These are phyloP conservation scores for Tuber melanosporum DNA, from an alignment of 495 filamentous ascomycete genomes.

Conservation along the genomic window DNA sequence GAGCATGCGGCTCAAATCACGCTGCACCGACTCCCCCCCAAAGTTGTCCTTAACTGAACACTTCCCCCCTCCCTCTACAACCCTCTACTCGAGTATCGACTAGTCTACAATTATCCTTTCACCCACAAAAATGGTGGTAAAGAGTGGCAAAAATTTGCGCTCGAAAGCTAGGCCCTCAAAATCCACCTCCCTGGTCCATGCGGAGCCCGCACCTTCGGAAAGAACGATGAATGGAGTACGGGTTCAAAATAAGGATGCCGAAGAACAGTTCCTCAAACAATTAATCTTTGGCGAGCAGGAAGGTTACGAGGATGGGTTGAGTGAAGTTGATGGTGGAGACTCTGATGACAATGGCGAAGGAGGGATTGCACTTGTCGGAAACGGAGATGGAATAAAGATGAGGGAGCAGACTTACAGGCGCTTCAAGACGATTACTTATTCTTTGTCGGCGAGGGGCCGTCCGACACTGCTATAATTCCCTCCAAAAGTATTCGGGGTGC, in stretches of 20 bases:
- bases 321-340: conserved; percentile 38
- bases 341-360: conserved; percentile 35
- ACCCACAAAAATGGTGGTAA: not conserved
- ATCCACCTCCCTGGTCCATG: not conserved
- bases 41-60: too few species aligned
- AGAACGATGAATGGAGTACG: not conserved
- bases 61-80: too few species aligned
- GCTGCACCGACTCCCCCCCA: too few species aligned
- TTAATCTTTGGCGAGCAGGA: conserved; percentile 76
- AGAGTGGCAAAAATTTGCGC: not conserved
- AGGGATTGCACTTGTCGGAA: conserved; percentile 36
- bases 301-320: conserved; percentile 67
- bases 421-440: conserved; percentile 35
- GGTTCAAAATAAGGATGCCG: conserved; percentile 57
- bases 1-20: too few species aligned
- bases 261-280: conserved; percentile 74
- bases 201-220: not conserved
- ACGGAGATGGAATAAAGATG: conserved; percentile 5
- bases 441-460: not conserved
- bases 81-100: too few species aligned
- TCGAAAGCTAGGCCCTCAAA: not conserved
- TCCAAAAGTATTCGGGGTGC: conserved; percentile 32
- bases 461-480: conserved; percentile 10
- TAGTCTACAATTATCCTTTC: too few species aligned
- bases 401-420: conserved; percentile 24